Evolutionary conservation across 352 stramenopile species (phyloP).

Genomic region (Phytopythium vexans): DNA sequence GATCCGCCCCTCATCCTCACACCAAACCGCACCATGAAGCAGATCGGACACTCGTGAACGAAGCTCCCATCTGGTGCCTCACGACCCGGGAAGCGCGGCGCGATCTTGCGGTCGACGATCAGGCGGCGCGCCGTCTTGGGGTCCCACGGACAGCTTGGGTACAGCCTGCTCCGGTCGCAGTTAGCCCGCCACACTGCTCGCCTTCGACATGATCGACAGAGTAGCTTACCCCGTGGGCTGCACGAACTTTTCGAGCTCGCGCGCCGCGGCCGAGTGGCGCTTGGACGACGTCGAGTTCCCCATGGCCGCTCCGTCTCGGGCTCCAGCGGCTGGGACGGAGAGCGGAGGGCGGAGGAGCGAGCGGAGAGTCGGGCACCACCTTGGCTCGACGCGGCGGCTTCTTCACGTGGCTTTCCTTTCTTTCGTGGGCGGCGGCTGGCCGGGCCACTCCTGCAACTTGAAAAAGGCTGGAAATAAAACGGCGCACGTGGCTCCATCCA

Average conservation of each 20-base stretch:
- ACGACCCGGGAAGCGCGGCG: constrained; percentile 61
- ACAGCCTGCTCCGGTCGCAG: constrained; percentile 37
- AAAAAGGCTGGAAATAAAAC: no score
- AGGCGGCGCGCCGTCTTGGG: constrained; percentile 53
- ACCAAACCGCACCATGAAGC: constrained; percentile 54
- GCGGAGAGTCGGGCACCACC: no score
- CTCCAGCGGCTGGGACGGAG: background rate
- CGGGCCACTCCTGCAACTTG: no score
- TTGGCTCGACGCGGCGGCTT: no score
- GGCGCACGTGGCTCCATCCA: no score
- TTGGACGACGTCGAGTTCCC: constrained; percentile 64
- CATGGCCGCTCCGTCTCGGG: constrained; percentile 23
- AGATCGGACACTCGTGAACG: constrained; percentile 79
- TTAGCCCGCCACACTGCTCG: background rate
- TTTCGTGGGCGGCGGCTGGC: no score
- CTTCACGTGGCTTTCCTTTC: no score
- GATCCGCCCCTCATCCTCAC: background rate
- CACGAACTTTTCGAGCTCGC: constrained; percentile 70
- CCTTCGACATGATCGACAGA: background rate
- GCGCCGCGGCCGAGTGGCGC: constrained; percentile 28
- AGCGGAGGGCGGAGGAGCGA: no score
- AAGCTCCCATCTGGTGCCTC: constrained; percentile 61
- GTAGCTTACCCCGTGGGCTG: constrained; percentile 48
- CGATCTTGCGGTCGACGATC: constrained; percentile 72
- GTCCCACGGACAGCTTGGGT: constrained; percentile 76